Evolutionary conservation across 2,329 filamentous ascomycete genomes (phyloP), one percentile per base, ranked within the genome.

Genomic region (Mollisiaceae sp.): DNA sequence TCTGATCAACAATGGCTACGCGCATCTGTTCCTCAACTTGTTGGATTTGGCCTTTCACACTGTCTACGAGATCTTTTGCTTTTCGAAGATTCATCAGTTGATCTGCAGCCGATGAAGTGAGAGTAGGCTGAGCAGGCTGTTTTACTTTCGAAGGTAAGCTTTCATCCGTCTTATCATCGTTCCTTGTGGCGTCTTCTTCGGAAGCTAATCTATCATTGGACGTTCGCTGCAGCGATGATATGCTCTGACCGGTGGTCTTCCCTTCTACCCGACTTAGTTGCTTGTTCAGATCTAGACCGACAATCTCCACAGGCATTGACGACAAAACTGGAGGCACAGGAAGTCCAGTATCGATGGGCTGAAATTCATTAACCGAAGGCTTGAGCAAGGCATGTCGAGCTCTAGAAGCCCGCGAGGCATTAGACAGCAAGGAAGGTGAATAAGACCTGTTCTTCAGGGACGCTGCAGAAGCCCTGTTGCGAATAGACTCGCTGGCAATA

Each of bases 331-430:
- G 69, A 52, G 70, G 70, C 18, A 72, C 55, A 52, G 72, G 71
- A 20, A 74, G 52, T 18, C 69, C 69, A 9, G 55, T 68, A 39
- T 75, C 73, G 32, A 71, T 22, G 15, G 69, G 67, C 38, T 68
- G 63, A 15, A 22, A 39, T 24, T 68, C 57, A 4, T 70, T 59
- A 14, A 71, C 41, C 8, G 71, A 70, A 15, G 73, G 55, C 39
- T 73, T 74, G 36, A 76, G 66, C 32, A 75, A 69, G 22, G 65
- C 69, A 62, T 75, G 74, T 12, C 72, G 67, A 56, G 61, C 60
- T n/a, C 59, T 55, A 22, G 72, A 73, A 27, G 59, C 63, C 65
- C 63, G 72, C 9, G 74, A 75, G 14, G 65, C 66, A 22, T 56
- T 63, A 22, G 73, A 74, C 38, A 71, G 63, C 24, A 75, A 36